Evolutionary conservation across 768 basidiomycete species (phyloP).

Genomic region (Tricholoma flavovirens): DNA sequence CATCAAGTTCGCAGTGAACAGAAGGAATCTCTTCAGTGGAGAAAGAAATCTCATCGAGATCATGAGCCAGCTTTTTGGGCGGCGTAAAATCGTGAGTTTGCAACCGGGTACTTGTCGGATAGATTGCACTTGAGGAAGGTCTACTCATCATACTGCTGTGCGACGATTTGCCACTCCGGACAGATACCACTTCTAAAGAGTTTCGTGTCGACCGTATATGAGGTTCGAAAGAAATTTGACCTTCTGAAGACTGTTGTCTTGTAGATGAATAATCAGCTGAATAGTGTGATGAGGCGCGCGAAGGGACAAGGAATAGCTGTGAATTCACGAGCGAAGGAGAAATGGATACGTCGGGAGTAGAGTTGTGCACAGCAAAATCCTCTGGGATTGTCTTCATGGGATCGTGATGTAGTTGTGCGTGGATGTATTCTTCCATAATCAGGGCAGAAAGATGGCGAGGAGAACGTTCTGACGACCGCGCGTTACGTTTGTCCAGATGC

Average conservation of each 20-base stretch:
- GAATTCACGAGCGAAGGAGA: slow-evolving; percentile 15
- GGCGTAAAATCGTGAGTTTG: slow-evolving; percentile 3
- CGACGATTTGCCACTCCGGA: slow-evolving; percentile 39
- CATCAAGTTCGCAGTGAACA: slow-evolving; percentile 4
- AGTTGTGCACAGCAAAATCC: slow-evolving; percentile 20
- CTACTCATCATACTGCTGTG: slow-evolving; percentile 35
- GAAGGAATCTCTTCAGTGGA: slow-evolving; percentile 4
- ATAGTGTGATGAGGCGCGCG: slow-evolving; percentile 32
- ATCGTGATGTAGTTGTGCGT: slow-evolving; percentile 30
- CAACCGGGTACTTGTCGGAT: neutral
- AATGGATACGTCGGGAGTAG: slow-evolving; percentile 16
- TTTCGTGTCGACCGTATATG: slow-evolving; percentile 39
- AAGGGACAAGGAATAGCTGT: slow-evolving; percentile 17
- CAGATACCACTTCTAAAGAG: slow-evolving; percentile 41
- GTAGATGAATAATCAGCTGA: slow-evolving; percentile 34
- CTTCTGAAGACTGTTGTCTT: slow-evolving; percentile 39
- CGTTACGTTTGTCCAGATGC: slow-evolving; percentile 47
- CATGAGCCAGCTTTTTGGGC: neutral
- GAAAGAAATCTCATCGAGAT: neutral
- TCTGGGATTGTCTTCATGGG: slow-evolving; percentile 43
- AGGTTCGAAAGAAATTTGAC: slow-evolving; percentile 55
- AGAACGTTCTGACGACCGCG: slow-evolving; percentile 28
- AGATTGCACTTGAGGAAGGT: slow-evolving; percentile 23
- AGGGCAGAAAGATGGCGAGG: slow-evolving; percentile 65
- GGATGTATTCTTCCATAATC: slow-evolving; percentile 61